These are phyloP conservation scores for Taphrina pruni DNA, from an alignment of 1,139 yeast genomes.

Conservation along the genomic window DNA sequence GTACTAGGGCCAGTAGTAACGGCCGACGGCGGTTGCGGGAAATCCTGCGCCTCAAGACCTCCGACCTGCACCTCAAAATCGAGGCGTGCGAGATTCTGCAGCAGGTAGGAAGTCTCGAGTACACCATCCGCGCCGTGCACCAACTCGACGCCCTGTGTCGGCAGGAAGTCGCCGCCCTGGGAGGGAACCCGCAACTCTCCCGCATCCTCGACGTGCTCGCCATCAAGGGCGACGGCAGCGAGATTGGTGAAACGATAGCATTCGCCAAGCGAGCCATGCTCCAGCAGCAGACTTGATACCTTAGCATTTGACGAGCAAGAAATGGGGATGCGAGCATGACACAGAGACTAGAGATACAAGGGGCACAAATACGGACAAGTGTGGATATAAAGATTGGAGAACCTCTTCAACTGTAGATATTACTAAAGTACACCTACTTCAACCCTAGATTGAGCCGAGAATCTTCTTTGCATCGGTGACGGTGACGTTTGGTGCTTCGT, in stretches of 20 bases:
- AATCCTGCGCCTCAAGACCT: slow-evolving; percentile 55
- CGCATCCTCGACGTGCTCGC: slow-evolving; percentile 24
- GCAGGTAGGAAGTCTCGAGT: slow-evolving; percentile 56
- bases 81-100: slow-evolving; percentile 59
- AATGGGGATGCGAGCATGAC: not conserved
- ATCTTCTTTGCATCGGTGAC: slow-evolving; percentile 58
- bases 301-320: too few relatives aligned
- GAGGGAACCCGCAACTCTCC: slow-evolving; percentile 23
- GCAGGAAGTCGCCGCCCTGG: slow-evolving; percentile 7
- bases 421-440: too few relatives aligned
- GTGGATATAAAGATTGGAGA: too few relatives aligned
- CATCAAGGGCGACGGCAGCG: slow-evolving; percentile 26
- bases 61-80: slow-evolving; percentile 56
- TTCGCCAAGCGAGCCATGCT: slow-evolving; percentile 8
- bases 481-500: slow-evolving; percentile 74
- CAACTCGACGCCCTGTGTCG: slow-evolving; percentile 18
- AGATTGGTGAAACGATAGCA: slow-evolving; percentile 14
- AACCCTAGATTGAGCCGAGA: slow-evolving; percentile 16
- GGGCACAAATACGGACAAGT: too few relatives aligned
- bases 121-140: slow-evolving; percentile 47
- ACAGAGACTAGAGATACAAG: not conserved
- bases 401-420: too few relatives aligned
- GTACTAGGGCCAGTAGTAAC: slow-evolving; percentile 28
- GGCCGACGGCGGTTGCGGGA: slow-evolving; percentile 41
- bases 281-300: too few relatives aligned